Base-by-base conservation (phyloP, 2,329 filamentous ascomycete genomes). In the Daldinia sp. region DNA sequence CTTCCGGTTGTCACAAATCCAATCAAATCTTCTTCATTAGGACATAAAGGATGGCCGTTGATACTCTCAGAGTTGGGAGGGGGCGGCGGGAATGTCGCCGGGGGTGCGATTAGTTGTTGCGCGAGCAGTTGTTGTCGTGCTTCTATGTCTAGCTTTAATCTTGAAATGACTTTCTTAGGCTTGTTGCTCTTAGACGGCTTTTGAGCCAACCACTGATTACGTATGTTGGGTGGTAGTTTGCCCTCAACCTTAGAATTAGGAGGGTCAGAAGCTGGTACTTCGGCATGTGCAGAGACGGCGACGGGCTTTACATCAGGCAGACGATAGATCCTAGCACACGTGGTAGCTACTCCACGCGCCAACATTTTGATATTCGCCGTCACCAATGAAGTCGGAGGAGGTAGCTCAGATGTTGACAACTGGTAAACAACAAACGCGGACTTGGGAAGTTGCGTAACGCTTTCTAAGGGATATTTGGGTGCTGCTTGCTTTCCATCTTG, bases 1-100 rank as follows among this genome's bases (percentile, higher is more conserved):
- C 91, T 90, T 0, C 94, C 95, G 1, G 90, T 90, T 1, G 93
- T 97, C 21, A 97, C 89, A 74, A 96, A 99, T 0, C 95, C 95
- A 51, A 98, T 86, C 10, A 98, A 81, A 74, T 97, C 91, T 19
- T 85, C 82, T 64, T 88, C 87, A 8, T 83, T 82, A 0, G 94
- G 94, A n/a, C 93, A 87, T 0, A 87, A 73, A 0, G 90, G 89
- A 68, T 92, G 87, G 0, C 81, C 80, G 21, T 77, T 73, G 77
- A 83, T 74, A 64, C 77, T 75, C 51, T 69, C 73, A 57, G 74
- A 74, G 63, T 76, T 80, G 10, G 73, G 71, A 3, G 73, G 69
- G 32, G 72, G 72, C 21, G 77, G 77, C 13, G 78, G 78, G 15
- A 77, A 76, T 2, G 76, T 72, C 17, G 57, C 4, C 39, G 63